These are phyloP conservation scores for Alternaria atra DNA, from an alignment of 2,329 filamentous ascomycete genomes.

Conservation along the genomic window DNA sequence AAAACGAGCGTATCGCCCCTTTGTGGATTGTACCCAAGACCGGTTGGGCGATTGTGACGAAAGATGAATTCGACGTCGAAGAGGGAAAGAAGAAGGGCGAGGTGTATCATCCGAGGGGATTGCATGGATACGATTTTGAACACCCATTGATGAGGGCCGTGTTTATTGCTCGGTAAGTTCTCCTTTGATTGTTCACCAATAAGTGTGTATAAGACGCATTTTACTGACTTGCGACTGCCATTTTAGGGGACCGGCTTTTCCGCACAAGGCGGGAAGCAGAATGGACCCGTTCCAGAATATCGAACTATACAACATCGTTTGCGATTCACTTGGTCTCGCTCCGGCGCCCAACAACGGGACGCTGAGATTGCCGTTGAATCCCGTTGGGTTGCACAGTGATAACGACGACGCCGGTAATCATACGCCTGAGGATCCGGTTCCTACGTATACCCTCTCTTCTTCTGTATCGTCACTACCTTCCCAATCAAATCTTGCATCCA, in stretches of 20 bases:
- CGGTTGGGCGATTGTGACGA: constrained; percentile 90
- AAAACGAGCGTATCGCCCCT: constrained; percentile 89
- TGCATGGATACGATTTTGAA: constrained; percentile 95
- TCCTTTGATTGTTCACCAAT: too few relatives aligned
- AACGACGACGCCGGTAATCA: constrained; percentile 56
- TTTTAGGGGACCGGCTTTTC: constrained; percentile 83
- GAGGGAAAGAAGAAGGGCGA: constrained; percentile 70
- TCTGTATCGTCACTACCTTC: constrained; percentile 1
- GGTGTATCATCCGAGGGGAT: constrained; percentile 79
- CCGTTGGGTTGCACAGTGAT: constrained; percentile 68
- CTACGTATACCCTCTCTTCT: constrained; percentile 7
- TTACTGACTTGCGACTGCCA: too few relatives aligned
- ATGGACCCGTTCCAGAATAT: constrained; percentile 89
- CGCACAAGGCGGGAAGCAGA: constrained; percentile 81
- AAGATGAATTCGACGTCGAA: constrained; percentile 78
- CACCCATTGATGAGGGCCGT: constrained; percentile 96
- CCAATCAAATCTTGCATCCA: constrained; percentile 22
- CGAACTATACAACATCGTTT: constrained; percentile 93
- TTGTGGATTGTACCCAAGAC: constrained; percentile 93
- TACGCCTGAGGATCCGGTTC: constrained; percentile 63
- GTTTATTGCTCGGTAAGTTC: constrained; percentile 71
- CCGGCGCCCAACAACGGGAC: constrained; percentile 89
- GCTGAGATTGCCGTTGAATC: constrained; percentile 73
- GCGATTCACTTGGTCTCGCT: constrained; percentile 79
- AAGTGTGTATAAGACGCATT: too few relatives aligned